These are phyloP conservation scores for Panicum miliaceum DNA, from an alignment of 176 grass and related monocot species.

Conservation along the genomic window DNA sequence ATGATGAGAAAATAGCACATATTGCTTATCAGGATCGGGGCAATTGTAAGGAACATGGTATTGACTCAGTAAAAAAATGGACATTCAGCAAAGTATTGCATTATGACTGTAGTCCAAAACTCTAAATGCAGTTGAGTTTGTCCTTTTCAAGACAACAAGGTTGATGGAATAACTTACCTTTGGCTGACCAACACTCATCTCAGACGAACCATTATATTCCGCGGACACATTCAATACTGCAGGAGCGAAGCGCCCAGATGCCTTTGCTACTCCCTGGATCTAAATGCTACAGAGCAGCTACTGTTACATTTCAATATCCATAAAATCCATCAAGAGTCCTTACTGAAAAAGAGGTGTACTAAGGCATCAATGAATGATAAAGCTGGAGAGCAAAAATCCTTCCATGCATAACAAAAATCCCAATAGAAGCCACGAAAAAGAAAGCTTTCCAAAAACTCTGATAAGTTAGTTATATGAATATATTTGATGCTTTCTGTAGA, in stretches of 20 bases:
- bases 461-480: neutral
- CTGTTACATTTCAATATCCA: slow-evolving; percentile 28
- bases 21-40: slow-evolving; percentile 44
- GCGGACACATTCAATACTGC: neutral
- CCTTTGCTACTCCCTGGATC: slow-evolving; percentile 42
- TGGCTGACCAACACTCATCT: slow-evolving; percentile 41
- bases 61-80: neutral
- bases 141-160: slow-evolving; percentile 33
- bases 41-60: slow-evolving; percentile 29
- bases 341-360: slow-evolving; percentile 20
- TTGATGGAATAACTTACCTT: slow-evolving; percentile 47
- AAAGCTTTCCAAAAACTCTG: neutral
- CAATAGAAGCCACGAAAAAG: neutral
- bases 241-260: slow-evolving; percentile 36
- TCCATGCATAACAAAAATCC: slow-evolving; percentile 17
- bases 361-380: neutral
- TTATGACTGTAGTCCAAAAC: neutral
- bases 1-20: slow-evolving; percentile 36
- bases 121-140: neutral
- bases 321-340: slow-evolving; percentile 20
- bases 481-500: neutral
- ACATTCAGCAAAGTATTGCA: neutral
- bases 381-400: neutral
- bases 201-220: neutral
- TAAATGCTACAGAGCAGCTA: slow-evolving; percentile 18